These are phyloP conservation scores for Camelina hispida DNA, from an alignment of 345 rosid species.

Conservation along the genomic window DNA sequence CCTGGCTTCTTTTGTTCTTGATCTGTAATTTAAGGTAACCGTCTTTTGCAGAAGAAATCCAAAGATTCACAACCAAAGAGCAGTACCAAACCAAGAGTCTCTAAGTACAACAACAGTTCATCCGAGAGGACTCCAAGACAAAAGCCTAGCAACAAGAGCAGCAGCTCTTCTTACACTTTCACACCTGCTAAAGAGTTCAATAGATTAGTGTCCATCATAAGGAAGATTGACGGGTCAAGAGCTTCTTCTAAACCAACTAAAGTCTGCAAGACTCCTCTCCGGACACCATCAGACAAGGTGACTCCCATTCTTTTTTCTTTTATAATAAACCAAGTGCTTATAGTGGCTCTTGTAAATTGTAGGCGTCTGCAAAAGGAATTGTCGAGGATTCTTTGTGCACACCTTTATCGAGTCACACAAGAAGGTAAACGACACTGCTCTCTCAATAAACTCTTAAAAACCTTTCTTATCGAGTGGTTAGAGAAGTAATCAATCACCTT, in stretches of 20 bases:
- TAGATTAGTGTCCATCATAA: slow-evolving; percentile 61
- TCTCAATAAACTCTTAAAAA: not conserved
- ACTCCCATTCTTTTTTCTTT: slow-evolving; percentile 6
- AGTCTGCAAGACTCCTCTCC: slow-evolving; percentile 66
- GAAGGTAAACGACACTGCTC: slow-evolving; percentile 53
- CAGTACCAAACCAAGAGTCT: slow-evolving; percentile 49
- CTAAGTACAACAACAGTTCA: slow-evolving; percentile 41
- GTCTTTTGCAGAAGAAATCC: slow-evolving; percentile 48
- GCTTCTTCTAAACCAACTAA: slow-evolving; percentile 51
- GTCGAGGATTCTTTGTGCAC: slow-evolving; percentile 53
- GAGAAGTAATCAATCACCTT: slow-evolving; percentile 24
- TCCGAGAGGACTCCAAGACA: slow-evolving; percentile 59
- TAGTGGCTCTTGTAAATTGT: slow-evolving; percentile 26
- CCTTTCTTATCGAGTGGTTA: not conserved
- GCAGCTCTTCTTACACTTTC: slow-evolving; percentile 52
- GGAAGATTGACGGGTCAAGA: slow-evolving; percentile 68
- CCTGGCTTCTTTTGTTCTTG: slow-evolving; percentile 18
- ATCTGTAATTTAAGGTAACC: slow-evolving; percentile 12
- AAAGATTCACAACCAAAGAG: slow-evolving; percentile 42
- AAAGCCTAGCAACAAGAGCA: slow-evolving; percentile 42
- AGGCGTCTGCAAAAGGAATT: slow-evolving; percentile 50
- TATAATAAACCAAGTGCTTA: slow-evolving; percentile 6
- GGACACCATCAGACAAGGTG: slow-evolving; percentile 64
- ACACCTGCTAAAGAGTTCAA: slow-evolving; percentile 74
- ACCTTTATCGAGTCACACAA: slow-evolving; percentile 61